Base-by-base conservation (phyloP, 257 asterid species). In the Cordia subcordata region DNA sequence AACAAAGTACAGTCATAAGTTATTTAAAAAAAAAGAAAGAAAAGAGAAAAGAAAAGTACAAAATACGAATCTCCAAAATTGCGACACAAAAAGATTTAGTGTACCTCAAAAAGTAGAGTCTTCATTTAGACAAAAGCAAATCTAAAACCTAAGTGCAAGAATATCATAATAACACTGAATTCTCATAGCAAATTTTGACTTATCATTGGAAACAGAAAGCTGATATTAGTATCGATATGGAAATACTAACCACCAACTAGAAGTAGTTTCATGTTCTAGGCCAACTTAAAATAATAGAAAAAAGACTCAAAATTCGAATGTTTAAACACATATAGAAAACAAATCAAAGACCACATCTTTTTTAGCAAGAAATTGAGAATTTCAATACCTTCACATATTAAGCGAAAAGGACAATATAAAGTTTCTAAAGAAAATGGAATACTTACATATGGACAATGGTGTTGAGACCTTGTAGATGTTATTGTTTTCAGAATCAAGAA, bases 371-470 rank as follows among this genome's bases (percentile, higher is more conserved):
- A 42, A 42, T 13, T 42, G 15, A 42, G 10, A 42, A 42, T 42
- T 42, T 3, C 10, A 42, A 42, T 49, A 15, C 21, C 22, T 49
- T 49, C 15, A 18, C 53, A 49, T 15, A 49, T 20, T 12, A 4
- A 16, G n/a, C 50, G 8, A 45, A 42, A 42, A 13, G 3, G 35
- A 45, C 8, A 5, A 47, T 47, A 16, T 47, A 16, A 8, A 17
- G 1, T 16, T 49, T 49, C 8, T 49, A 21, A 49, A 17, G 11
- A 0, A 17, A 10, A n/a, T 16, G 20, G 20, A 22, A 49, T 69
- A 75, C 98, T 81, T 70, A 92, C 99, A 80, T 65, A 89, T 84
- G 54, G 99, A 82, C 32, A 86, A 68, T 65, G 99, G 96, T 16
- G 82, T 58, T 19, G 97, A 72, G 72, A 88, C 79, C 85, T 78